phyloP scores from a whole-genome alignment of 129 eudicot genomes.

The carrot (Daucus carota) region DH1_v3.0 NC_030386.2:32652501-32653000 shows the following conservation, averaged over 20 bases:
- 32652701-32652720: neutral
- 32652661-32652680: neutral
- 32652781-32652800: neutral
- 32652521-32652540: too few relatives aligned
- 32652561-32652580: too few relatives aligned
- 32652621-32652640: too few relatives aligned
- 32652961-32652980: neutral
- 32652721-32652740: neutral
- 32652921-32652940: slow-evolving; percentile 24
- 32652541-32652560: too few relatives aligned
- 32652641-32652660: too few relatives aligned
- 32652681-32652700: neutral
- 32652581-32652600: too few relatives aligned
- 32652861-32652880: slow-evolving; percentile 26
- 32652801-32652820: neutral
- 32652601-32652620: too few relatives aligned
- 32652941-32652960: neutral
- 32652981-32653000: slow-evolving; percentile 77
- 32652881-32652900: slow-evolving; percentile 34
- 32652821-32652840: neutral
- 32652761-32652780: neutral
- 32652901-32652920: slow-evolving; percentile 23
- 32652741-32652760: slow-evolving; percentile 3
- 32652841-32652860: slow-evolving; percentile 23
- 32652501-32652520: too few relatives aligned